Percentiles rank a stretch among this genome's conserved stretches.
phyloP scores from a whole-genome alignment of 768 basidiomycete species.

The Pleurotus giganteus region DNA sequence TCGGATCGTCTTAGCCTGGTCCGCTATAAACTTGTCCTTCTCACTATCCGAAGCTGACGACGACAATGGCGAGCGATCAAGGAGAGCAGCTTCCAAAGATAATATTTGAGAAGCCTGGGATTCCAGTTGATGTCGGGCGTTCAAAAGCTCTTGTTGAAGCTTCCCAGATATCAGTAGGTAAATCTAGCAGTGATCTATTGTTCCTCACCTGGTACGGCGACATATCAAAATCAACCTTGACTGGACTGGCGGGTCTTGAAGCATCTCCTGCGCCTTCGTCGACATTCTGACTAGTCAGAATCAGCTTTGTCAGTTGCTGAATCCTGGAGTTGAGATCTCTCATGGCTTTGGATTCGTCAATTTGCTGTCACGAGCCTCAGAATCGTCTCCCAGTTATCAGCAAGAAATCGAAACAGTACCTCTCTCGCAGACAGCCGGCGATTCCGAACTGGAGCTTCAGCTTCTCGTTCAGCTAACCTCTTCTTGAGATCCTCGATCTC shows the following conservation, averaged over 20 bases:
- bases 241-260: slow-evolving; percentile 77
- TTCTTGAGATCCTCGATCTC: slow-evolving; percentile 90
- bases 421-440: slow-evolving; percentile 52
- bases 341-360: slow-evolving; percentile 84
- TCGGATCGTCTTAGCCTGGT: slow-evolving; percentile 71
- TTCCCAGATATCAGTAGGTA: slow-evolving; percentile 23
- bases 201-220: slow-evolving; percentile 72
- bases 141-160: slow-evolving; percentile 87
- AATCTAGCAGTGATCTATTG: neutral
- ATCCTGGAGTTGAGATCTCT: slow-evolving; percentile 78
- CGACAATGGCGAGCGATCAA: slow-evolving; percentile 65
- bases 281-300: slow-evolving; percentile 82
- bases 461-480: slow-evolving; percentile 68
- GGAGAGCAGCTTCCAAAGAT: slow-evolving; percentile 75
- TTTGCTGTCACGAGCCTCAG: slow-evolving; percentile 48
- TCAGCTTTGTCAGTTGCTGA: slow-evolving; percentile 79
- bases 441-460: slow-evolving; percentile 50
- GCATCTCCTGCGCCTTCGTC: slow-evolving; percentile 67
- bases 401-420: slow-evolving; percentile 22
- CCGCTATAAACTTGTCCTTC: slow-evolving; percentile 71
- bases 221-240: slow-evolving; percentile 89
- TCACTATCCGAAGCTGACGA: slow-evolving; percentile 65
- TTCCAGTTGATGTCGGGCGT: slow-evolving; percentile 73
- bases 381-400: neutral
- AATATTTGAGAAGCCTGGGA: slow-evolving; percentile 82